Percentiles rank a stretch among this genome's conserved stretches.
Conservation (phyloP, 129 eudicot genomes). For the Tanacetum coccineum region DNA sequence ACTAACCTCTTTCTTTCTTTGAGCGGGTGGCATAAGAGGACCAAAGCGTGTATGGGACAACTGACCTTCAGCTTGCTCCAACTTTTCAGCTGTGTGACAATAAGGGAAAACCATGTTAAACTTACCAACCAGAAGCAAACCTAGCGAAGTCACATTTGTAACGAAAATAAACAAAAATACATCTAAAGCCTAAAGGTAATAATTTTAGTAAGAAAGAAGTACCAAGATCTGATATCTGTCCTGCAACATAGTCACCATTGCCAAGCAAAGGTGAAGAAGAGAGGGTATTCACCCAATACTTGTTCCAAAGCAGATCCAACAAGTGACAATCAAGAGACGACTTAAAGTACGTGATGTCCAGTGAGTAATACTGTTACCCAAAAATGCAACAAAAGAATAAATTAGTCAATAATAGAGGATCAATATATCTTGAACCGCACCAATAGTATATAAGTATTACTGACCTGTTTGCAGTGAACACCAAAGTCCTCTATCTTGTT, state of each 20-base stretch:
- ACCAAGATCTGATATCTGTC: slow-evolving; percentile 98
- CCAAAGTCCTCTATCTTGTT: slow-evolving; percentile 99
- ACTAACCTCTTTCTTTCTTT: slow-evolving; percentile 94
- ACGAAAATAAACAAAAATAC: background rate
- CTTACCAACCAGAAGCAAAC: background rate
- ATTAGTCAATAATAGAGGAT: background rate
- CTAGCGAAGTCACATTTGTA: background rate
- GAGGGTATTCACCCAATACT: slow-evolving; percentile 99
- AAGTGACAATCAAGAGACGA: slow-evolving; percentile 95
- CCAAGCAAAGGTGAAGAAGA: slow-evolving; percentile 98
- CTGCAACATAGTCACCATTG: slow-evolving; percentile 95
- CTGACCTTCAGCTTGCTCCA: slow-evolving; percentile 96
- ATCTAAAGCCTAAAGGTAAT: background rate
- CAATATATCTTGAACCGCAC: background rate
- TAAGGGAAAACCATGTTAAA: background rate
- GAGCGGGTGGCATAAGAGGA: slow-evolving; percentile 67
- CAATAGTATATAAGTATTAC: background rate
- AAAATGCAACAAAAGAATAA: background rate
- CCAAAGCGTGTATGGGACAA: slow-evolving; percentile 87
- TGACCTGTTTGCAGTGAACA: slow-evolving; percentile 98
- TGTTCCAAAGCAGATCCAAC: slow-evolving; percentile 97
- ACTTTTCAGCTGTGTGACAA: slow-evolving; percentile 72
- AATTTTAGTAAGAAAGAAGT: slow-evolving; percentile 6
- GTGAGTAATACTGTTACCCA: slow-evolving; percentile 76
- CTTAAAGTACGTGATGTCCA: slow-evolving; percentile 92